A percentile compares a stretch with the other conserved stretches of the same genome.
phyloP scores from a whole-genome alignment of 805 yeast species.

The Hanseniaspora pseudoguilliermondii region DNA sequence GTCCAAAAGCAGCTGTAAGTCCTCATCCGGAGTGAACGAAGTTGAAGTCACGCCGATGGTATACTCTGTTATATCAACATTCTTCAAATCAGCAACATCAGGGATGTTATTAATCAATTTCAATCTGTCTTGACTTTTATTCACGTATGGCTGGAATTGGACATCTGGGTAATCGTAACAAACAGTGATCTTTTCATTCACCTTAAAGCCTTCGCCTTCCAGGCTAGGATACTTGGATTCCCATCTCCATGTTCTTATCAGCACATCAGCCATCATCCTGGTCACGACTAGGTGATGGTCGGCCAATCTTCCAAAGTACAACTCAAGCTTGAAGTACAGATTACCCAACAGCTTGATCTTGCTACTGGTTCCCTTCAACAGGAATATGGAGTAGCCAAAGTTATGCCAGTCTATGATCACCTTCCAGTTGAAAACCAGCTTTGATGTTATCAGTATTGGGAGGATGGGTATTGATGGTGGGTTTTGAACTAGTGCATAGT shows the following conservation, averaged over 20 bases:
- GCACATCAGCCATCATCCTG: constrained; percentile 49
- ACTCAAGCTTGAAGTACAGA: constrained; percentile 51
- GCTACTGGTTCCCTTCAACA: constrained; percentile 42
- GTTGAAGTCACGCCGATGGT: constrained; percentile 76
- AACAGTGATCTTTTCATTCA: constrained; percentile 39
- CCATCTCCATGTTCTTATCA: constrained; percentile 40
- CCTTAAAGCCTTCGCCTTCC: constrained; percentile 21
- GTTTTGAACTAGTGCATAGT: constrained; percentile 66
- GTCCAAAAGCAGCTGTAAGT: constrained; percentile 53
- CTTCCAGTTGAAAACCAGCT: constrained; percentile 29
- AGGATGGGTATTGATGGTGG: constrained; percentile 88
- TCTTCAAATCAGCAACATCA: constrained; percentile 16
- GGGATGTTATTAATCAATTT: neutral
- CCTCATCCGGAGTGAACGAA: constrained; percentile 93
- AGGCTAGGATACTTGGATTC: neutral
- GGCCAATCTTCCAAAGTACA: constrained; percentile 47
- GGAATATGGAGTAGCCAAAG: constrained; percentile 70
- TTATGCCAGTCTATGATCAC: constrained; percentile 94
- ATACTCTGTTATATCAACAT: constrained; percentile 31
- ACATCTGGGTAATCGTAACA: constrained; percentile 78
- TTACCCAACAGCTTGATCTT: constrained; percentile 49
- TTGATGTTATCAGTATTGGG: constrained; percentile 45
- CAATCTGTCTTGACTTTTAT: constrained; percentile 16
- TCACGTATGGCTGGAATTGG: constrained; percentile 44
- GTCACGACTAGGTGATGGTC: constrained; percentile 73